Percentiles rank a stretch among this genome's conserved stretches.
Evolutionary conservation across 805 yeast genomes (phyloP).

Genomic region (Hyphopichia homilentoma): DNA sequence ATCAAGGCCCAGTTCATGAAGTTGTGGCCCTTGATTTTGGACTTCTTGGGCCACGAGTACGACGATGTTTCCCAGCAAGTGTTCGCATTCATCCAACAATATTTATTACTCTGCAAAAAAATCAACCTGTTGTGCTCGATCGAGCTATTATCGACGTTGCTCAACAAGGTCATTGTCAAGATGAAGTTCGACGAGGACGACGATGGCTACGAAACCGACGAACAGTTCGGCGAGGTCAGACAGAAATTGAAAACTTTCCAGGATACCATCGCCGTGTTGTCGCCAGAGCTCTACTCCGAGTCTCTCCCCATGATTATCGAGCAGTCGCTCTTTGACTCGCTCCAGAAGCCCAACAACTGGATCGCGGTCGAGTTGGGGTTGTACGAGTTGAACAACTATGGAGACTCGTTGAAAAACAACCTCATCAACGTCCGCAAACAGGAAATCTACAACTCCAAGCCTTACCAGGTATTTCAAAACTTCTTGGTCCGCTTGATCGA

Average conservation of each 20-base stretch:
- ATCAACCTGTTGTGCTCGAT: slow-evolving; percentile 27
- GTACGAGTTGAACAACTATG: slow-evolving; percentile 71
- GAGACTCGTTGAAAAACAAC: slow-evolving; percentile 77
- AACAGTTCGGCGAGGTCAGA: slow-evolving; percentile 79
- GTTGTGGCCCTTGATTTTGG: slow-evolving; percentile 69
- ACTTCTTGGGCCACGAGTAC: slow-evolving; percentile 73
- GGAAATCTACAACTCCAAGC: slow-evolving; percentile 62
- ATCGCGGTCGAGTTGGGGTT: slow-evolving; percentile 81
- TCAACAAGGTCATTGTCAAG: slow-evolving; percentile 69
- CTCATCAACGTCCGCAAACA: slow-evolving; percentile 66
- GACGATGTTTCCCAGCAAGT: slow-evolving; percentile 87
- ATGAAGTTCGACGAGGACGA: slow-evolving; percentile 76
- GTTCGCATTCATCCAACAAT: slow-evolving; percentile 75
- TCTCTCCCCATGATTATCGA: slow-evolving; percentile 60
- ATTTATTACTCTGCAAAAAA: slow-evolving; percentile 66
- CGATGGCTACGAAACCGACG: slow-evolving; percentile 68
- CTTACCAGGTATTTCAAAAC: slow-evolving; percentile 58
- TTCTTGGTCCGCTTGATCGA: slow-evolving; percentile 55
- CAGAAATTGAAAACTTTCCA: slow-evolving; percentile 71
- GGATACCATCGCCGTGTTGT: slow-evolving; percentile 64
- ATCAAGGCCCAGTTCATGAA: slow-evolving; percentile 48
- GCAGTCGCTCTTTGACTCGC: slow-evolving; percentile 32
- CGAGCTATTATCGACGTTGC: slow-evolving; percentile 59
- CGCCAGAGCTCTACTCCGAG: slow-evolving; percentile 58
- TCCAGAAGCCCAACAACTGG: slow-evolving; percentile 46